Evolutionary conservation across 1,284 basidiomycete genomes (phyloP), one percentile per base, ranked within the genome.

Genomic region (Cutaneotrichosporon sp.): DNA sequence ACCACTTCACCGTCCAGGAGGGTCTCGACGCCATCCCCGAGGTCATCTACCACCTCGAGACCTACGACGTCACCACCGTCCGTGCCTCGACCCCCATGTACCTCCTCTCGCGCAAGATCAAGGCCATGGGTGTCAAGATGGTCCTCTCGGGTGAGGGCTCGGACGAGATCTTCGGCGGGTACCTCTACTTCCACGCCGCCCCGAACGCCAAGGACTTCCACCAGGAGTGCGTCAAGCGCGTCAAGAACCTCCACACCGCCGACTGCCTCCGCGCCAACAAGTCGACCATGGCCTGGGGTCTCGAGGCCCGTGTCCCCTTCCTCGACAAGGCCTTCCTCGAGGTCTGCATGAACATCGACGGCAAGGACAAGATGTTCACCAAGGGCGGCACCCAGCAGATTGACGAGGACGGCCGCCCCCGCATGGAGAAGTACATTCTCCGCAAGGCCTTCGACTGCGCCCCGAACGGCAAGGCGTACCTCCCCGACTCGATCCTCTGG

Each of bases 61-160:
- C 97, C 1, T 99, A 93, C 81, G 97, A 99, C 77, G 97, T 99
- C 58, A 99, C 97, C 38, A 99, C 97, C 18, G 93, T 98, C 57
- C 90, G 97, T 61, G 97, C 97, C 5, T 95, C 91, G 71, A 98
- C 95, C 7, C 95, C 97, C 18, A 81, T 81, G 80, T 80, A 80
- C 74, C 87, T 99, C 36, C 87, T 99, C 63, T 93, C 90, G 77
- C 87, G 97, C 60, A 99, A 99, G 83, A 97, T 99, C 84, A 99
- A 99, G 83, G 95, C 97, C 3, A 99, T 95, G 90, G 97, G 97
- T 67, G 97, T 99, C 67, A 99, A 99, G 84, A 99, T 99, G 97
- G 97, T 99, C 4, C 85, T 99, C 43, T 93, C 90, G 66, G 97
- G 97, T 36, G 97, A 99, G 80, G 97, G 97, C 33, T 94, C 91